Evolutionary conservation across 768 basidiomycete species (phyloP).

Genomic region (Hygrocybe punicea): DNA sequence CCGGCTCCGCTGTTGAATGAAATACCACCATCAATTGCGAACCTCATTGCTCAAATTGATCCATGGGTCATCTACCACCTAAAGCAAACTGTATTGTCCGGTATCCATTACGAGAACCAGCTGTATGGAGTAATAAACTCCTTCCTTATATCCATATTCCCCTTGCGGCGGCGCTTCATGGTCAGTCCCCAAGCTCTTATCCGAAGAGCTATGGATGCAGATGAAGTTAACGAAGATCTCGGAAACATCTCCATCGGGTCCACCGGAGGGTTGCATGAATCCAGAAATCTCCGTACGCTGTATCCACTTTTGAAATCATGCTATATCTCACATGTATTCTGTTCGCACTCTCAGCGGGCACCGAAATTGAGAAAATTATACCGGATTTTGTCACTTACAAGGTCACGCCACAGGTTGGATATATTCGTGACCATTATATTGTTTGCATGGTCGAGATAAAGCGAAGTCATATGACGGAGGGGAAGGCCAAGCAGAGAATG

Average conservation of each 20-base stretch:
- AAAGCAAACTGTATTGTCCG: neutral
- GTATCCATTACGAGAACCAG: constrained; percentile 2
- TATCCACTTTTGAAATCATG: no score
- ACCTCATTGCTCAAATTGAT: neutral
- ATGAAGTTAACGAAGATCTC: constrained; percentile 3
- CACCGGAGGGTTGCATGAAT: neutral
- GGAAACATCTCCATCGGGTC: neutral
- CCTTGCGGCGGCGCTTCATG: neutral
- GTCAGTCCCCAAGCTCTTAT: neutral
- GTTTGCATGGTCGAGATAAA: no score
- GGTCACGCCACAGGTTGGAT: no score
- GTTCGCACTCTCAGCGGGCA: no score
- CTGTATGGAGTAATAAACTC: neutral
- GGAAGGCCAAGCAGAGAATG: no score
- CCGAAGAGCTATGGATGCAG: neutral
- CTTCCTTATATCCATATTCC: neutral
- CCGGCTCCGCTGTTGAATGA: neutral
- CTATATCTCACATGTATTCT: no score
- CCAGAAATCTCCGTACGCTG: constrained; percentile 2
- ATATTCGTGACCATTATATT: no score
- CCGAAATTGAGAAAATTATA: no score
- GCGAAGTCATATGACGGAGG: no score
- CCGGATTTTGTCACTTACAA: no score
- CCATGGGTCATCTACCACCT: constrained; percentile 1
- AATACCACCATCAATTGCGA: neutral